Evolutionary conservation across 1,284 basidiomycete species (phyloP), one percentile per base, ranked within the genome.

Genomic region (Ceratobasidium theobromae): DNA sequence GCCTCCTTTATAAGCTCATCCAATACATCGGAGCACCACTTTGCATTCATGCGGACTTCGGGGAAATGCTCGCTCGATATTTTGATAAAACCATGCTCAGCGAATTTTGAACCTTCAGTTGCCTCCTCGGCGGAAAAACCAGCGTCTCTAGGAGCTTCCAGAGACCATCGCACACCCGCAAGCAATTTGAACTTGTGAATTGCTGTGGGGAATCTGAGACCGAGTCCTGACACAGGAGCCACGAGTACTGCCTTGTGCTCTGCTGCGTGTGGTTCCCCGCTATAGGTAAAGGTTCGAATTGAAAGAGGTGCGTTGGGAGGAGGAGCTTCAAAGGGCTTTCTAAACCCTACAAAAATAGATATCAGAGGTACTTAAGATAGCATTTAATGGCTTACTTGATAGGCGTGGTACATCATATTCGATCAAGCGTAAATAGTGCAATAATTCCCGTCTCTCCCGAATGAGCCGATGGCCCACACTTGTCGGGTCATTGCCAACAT

Each of bases 51-150:
- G 25, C 84, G 80, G 0, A 86, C 81, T 70, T 84, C 81, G 2
- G 86, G 85, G 75, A 91, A 93, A 74, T 89, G 84, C 72, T 94
- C 93, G 74, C 89, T 91, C 0, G 89, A 83, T 67, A 95, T 90
- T 77, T 93, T 93, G 74, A 95, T 80, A 76, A 83, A 94, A 8
- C 92, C 92, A 66, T 91, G 76, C 35, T 77, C 38, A 4, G 48
- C 67, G 32, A 52, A 49, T 28, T 54, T 35, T n/a, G 49, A 53
- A 16, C 27, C 35, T 28, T 48, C 53, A 69, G 45, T 69, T 38
- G 71, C 54, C 54, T 80, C 78, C 18, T 74, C 68, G 21, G 70
- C 75, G 30, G 71, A 77, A 75, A 78, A 77, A 69, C 90, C 91
- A 32, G 84, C 80, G 70, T 91, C 86, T 25, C 80, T 76, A 2